phyloP scores from a whole-genome alignment of 805 yeast species.

The Debaryomyces tyrocola region DNA sequence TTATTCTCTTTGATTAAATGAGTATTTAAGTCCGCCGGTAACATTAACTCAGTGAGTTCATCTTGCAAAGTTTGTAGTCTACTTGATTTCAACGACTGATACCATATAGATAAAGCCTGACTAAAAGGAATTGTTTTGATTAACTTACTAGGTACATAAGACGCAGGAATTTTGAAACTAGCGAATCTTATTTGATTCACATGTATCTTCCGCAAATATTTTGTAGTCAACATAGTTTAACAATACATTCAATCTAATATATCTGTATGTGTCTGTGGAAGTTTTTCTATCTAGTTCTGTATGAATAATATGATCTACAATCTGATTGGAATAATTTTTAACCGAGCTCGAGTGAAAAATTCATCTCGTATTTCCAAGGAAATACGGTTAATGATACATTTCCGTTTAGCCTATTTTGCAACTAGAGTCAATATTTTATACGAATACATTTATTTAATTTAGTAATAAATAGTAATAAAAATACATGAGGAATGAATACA shows the following conservation, averaged over 20 bases:
- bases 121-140: conserved; percentile 14
- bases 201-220: no score
- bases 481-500: neutral
- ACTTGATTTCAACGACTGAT: conserved; percentile 19
- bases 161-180: conserved; percentile 13
- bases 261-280: no score
- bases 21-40: conserved; percentile 19
- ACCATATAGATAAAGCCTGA: conserved; percentile 19
- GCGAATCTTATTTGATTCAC: neutral
- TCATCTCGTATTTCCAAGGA: neutral
- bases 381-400: neutral
- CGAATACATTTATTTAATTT: no score
- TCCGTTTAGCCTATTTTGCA: neutral
- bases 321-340: neutral
- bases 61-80: conserved; percentile 33
- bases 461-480: no score
- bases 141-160: conserved; percentile 13
- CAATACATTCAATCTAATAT: no score
- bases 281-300: no score
- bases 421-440: no score
- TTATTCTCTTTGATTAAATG: conserved; percentile 17
- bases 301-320: no score
- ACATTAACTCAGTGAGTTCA: conserved; percentile 34
- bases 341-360: neutral
- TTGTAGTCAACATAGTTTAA: no score